Percentiles rank a stretch among this genome's conserved stretches.
phyloP scores from a whole-genome alignment of 2,329 filamentous ascomycete species.

The Helicocarpus griseus region DNA sequence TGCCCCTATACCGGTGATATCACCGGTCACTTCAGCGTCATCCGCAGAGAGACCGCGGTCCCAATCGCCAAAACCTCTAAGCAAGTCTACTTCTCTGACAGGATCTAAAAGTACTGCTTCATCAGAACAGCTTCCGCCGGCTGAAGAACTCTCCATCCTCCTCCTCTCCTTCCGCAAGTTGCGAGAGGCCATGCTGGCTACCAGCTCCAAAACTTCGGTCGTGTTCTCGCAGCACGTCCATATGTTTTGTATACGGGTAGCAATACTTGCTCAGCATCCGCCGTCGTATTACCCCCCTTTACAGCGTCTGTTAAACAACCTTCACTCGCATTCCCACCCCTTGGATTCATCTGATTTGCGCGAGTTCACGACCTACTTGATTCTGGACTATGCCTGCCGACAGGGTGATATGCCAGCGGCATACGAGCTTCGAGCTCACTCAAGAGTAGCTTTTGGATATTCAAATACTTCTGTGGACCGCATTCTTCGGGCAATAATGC shows the following conservation, averaged over 20 bases:
- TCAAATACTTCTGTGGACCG: slow-evolving; percentile 59
- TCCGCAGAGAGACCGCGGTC: slow-evolving; percentile 6
- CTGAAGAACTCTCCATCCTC: slow-evolving; percentile 61
- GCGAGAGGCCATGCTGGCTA: slow-evolving; percentile 72
- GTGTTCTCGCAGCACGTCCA: slow-evolving; percentile 82
- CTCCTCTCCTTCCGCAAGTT: slow-evolving; percentile 83
- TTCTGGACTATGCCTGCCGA: slow-evolving; percentile 83
- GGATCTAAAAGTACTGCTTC: slow-evolving; percentile 6
- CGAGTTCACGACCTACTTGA: slow-evolving; percentile 70
- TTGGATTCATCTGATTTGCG: slow-evolving; percentile 63
- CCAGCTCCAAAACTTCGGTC: slow-evolving; percentile 60
- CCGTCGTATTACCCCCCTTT: slow-evolving; percentile 88
- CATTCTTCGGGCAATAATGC: slow-evolving; percentile 60
- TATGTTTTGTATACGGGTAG: slow-evolving; percentile 79
- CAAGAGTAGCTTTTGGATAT: slow-evolving; percentile 44
- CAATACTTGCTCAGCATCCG: slow-evolving; percentile 69
- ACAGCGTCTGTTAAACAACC: slow-evolving; percentile 61
- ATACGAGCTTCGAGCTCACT: slow-evolving; percentile 51
- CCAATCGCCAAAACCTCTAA: slow-evolving; percentile 8
- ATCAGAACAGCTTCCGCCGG: slow-evolving; percentile 25
- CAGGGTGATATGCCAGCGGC: slow-evolving; percentile 66
- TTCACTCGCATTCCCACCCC: slow-evolving; percentile 56
- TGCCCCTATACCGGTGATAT: slow-evolving; percentile 16
- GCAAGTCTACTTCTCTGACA: slow-evolving; percentile 1
- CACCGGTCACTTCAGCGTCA: no score